Evolutionary conservation across 805 yeast genomes (phyloP).

Genomic region (Clavispora santaluciae): DNA sequence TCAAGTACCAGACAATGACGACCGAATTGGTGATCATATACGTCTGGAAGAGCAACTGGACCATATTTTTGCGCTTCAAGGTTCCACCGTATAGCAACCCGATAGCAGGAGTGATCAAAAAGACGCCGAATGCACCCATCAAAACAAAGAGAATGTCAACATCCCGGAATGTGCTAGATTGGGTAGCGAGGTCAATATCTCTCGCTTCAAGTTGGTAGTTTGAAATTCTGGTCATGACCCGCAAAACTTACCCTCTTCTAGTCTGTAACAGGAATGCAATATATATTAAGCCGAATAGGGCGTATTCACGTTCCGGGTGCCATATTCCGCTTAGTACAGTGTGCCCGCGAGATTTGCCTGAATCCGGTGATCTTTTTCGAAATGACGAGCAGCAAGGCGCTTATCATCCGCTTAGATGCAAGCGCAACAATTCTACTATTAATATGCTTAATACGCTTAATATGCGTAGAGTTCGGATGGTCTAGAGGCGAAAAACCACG

Average conservation of each 20-base stretch:
- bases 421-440: no score
- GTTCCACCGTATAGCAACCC: conserved; percentile 44
- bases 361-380: background rate
- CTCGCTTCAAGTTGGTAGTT: background rate
- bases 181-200: background rate
- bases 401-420: no score
- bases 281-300: background rate
- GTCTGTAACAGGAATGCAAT: no score
- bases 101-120: conserved; percentile 44
- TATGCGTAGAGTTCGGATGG: no score
- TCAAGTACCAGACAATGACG: conserved; percentile 40
- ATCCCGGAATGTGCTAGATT: conserved; percentile 15
- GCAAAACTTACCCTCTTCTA: no score
- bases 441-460: no score
- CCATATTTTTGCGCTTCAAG: conserved; percentile 37
- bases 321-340: background rate
- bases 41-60: conserved; percentile 41
- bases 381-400: background rate
- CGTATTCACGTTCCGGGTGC: no score
- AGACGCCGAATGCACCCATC: conserved; percentile 45
- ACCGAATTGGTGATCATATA: conserved; percentile 38
- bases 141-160: conserved; percentile 49
- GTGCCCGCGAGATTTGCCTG: background rate
- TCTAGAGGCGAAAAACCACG: no score
- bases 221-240: background rate